Base-by-base conservation (phyloP, 163 green algal species). In the Scenedesmus sp. region DNA sequence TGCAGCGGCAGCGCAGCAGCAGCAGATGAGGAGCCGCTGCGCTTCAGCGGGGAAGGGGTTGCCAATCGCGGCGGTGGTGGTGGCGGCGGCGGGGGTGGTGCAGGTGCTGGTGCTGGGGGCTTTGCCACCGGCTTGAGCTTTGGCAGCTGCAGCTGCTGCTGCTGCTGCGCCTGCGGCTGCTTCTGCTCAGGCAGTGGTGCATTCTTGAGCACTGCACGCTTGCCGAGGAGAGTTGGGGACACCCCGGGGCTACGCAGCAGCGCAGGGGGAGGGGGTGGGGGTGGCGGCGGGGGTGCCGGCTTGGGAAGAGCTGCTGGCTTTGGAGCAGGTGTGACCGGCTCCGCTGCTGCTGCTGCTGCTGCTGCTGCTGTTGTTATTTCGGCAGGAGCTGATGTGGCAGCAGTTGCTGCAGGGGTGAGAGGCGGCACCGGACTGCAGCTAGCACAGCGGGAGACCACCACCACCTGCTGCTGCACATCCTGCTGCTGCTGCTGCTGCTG, bases 401-500 rank as follows among this genome's bases (percentile, higher is more conserved):
- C 26, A 56, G 55, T 73, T 76, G 20, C 7, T 90, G 87, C 56
- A 60, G 64, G 85, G 12, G 85, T 81, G 3, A 60, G 70, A 9
- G 26, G 86, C 12, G 66, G 52, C 8, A 12, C 57, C 34, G 83
- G 9, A 26, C 83, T 88, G n/a, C 83, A 88, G 52, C 67, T 64
- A 23, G 83, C n/a, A 15, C 83, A 88, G 2, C 66, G 52, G 10
- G 20, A 77, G 23, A 88, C 16, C 18, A 79, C 70, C 2, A 79
- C 18, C 10, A 4, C 4, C 73, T 82, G 73, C 77, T 59, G 74
- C 74, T 84, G 74, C 74, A 4, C 23, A 54, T 18, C 13, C 4
- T 70, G 66, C 84, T 89, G 84, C 62, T 89, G 59, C 85, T 55
- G 77, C 46, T 60, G 34, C 81, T 91, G 87, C 70, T 91, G 87